phyloP scores from a whole-genome alignment of 306 rosid genomes.

The Vicia faba region DNA sequence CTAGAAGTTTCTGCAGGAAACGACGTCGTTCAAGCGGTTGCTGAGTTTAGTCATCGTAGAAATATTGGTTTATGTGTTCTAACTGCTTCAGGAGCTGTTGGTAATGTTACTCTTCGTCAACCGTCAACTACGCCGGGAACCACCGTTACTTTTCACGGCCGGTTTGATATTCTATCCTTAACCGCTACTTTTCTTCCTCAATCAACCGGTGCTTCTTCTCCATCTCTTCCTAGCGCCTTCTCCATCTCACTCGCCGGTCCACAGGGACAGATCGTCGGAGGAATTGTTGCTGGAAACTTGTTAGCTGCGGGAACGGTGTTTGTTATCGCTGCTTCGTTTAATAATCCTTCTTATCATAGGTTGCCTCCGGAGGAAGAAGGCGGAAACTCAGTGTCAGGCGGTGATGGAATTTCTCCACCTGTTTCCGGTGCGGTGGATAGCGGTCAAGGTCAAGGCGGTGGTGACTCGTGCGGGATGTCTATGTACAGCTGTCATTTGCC shows the following conservation, averaged over 20 bases:
- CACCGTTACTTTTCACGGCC: constrained; percentile 89
- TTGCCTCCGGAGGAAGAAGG: constrained; percentile 63
- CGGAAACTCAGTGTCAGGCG: constrained; percentile 40
- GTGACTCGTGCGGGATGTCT: constrained; percentile 64
- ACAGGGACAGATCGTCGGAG: constrained; percentile 96
- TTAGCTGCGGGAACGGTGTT: constrained; percentile 78
- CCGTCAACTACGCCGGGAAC: constrained; percentile 76
- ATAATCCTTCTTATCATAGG: constrained; percentile 75
- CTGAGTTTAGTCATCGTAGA: constrained; percentile 68
- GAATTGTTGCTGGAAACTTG: constrained; percentile 62
- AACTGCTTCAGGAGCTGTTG: constrained; percentile 75
- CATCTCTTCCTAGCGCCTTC: constrained; percentile 55
- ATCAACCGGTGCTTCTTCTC: constrained; percentile 17
- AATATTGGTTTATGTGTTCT: constrained; percentile 70
- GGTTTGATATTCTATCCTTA: constrained; percentile 77
- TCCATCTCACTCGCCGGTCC: constrained; percentile 89
- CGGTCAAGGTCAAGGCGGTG: constrained; percentile 50
- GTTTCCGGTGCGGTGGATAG: constrained; percentile 57
- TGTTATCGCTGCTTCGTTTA: constrained; percentile 71
- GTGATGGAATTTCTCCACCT: constrained; percentile 56
- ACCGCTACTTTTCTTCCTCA: constrained; percentile 73
- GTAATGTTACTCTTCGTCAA: constrained; percentile 82
- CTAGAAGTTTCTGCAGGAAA: constrained; percentile 80
- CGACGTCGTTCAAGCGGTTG: constrained; percentile 75
- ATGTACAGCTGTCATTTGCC: constrained; percentile 75